Conservation (phyloP, 345 rosid genomes). For the Murraya koenigii region DNA sequence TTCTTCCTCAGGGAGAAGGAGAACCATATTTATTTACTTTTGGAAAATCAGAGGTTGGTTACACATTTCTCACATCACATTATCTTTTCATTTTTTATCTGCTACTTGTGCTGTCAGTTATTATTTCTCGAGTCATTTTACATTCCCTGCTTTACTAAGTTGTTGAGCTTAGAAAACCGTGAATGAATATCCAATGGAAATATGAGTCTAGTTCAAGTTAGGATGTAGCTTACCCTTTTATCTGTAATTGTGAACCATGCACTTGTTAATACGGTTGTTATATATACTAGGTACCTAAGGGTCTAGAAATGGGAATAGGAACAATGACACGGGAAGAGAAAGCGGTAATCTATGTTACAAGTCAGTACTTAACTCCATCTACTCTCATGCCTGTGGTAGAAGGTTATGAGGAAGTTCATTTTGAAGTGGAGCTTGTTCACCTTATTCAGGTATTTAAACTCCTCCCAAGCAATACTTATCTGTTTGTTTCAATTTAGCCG, state of each 20-base stretch:
- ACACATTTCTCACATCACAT: background rate
- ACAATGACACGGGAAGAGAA: slow-evolving; percentile 85
- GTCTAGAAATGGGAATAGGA: slow-evolving; percentile 98
- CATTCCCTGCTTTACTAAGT: background rate
- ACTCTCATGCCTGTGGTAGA: slow-evolving; percentile 57
- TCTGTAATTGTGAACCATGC: slow-evolving; percentile 5
- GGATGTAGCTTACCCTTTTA: background rate
- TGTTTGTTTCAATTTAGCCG: background rate
- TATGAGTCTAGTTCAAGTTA: background rate
- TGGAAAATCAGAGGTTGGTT: slow-evolving; percentile 88
- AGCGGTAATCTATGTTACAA: slow-evolving; percentile 77
- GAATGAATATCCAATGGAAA: background rate
- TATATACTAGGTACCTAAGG: slow-evolving; percentile 77
- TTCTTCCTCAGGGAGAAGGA: slow-evolving; percentile 50
- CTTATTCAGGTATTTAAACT: slow-evolving; percentile 68
- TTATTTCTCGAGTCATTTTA: background rate
- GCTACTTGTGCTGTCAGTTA: background rate
- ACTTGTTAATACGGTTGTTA: slow-evolving; percentile 8
- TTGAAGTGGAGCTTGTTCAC: slow-evolving; percentile 90
- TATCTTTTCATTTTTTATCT: background rate
- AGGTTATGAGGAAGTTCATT: slow-evolving; percentile 80
- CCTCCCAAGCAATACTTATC: background rate
- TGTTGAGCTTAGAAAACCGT: background rate
- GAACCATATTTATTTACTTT: slow-evolving; percentile 87
- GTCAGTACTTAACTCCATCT: slow-evolving; percentile 68